phyloP scores from a whole-genome alignment of 1,284 basidiomycete genomes.

The Austroboletus olivaceoglutinosus region DNA sequence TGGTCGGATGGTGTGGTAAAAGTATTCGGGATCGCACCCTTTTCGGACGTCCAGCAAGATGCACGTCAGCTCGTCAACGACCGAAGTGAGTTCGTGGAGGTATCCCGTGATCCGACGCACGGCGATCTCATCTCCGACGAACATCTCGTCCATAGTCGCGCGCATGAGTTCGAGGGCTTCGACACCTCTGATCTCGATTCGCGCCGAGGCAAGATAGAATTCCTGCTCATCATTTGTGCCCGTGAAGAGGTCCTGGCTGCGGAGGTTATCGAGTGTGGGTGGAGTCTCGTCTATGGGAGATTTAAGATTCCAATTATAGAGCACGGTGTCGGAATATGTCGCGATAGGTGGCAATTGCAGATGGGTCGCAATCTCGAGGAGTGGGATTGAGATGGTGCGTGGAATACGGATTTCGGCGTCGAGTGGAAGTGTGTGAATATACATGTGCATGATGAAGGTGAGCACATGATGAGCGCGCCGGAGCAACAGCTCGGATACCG shows the following conservation, averaged over 20 bases:
- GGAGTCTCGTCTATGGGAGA: constrained; percentile 10
- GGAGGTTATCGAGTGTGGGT: constrained; percentile 53
- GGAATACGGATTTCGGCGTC: constrained; percentile 62
- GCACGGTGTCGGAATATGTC: constrained; percentile 91
- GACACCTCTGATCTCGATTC: constrained; percentile 90
- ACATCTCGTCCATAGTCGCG: constrained; percentile 86
- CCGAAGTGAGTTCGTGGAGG: constrained; percentile 61
- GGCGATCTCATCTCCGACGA: constrained; percentile 82
- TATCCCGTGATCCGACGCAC: constrained; percentile 71
- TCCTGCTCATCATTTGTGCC: constrained; percentile 80
- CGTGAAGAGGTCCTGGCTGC: constrained; percentile 74
- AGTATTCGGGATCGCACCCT: constrained; percentile 76
- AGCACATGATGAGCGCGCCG: constrained; percentile 86
- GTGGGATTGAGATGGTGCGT: constrained; percentile 70
- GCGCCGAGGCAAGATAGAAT: constrained; percentile 86
- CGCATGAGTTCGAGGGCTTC: constrained; percentile 86
- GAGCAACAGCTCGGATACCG: constrained; percentile 61
- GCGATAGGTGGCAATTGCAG: constrained; percentile 87
- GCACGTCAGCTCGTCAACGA: constrained; percentile 64
- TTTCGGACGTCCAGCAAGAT: constrained; percentile 67
- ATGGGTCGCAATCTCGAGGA: constrained; percentile 71
- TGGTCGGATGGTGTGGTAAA: constrained; percentile 84
- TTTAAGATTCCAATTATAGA: constrained; percentile 85
- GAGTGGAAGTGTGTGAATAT: constrained; percentile 76
- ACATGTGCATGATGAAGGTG: constrained; percentile 85